Evolutionary conservation across 768 basidiomycete genomes (phyloP).

Genomic region (Pulveroboletus sp.): DNA sequence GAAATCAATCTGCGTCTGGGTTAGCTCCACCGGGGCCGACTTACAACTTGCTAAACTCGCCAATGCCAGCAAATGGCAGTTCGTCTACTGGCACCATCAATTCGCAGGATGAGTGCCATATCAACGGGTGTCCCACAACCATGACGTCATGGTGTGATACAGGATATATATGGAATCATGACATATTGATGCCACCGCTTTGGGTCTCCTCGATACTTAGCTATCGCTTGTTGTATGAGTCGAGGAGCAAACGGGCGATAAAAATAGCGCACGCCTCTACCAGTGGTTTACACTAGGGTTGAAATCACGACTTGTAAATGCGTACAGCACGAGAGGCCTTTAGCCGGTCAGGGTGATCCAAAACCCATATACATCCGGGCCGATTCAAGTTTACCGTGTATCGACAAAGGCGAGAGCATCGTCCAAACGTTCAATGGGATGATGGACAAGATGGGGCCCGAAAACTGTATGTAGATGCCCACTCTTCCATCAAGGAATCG

Average conservation of each 20-base stretch:
- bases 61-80: constrained; percentile 54
- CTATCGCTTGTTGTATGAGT: constrained; percentile 30
- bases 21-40: constrained; percentile 20
- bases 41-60: constrained; percentile 67
- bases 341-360: constrained; percentile 3
- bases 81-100: constrained; percentile 26
- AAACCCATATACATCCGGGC: background rate
- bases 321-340: constrained; percentile 64
- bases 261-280: constrained; percentile 33
- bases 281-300: constrained; percentile 38
- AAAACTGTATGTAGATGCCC: constrained; percentile 42
- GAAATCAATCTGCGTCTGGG: constrained; percentile 46
- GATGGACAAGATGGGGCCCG: constrained; percentile 70
- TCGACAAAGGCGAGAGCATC: constrained; percentile 58
- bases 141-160: constrained; percentile 11
- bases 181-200: constrained; percentile 55
- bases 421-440: constrained; percentile 52
- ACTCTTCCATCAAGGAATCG: constrained; percentile 66
- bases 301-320: constrained; percentile 62
- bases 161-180: background rate
- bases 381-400: constrained; percentile 39
- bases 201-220: constrained; percentile 51
- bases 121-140: constrained; percentile 1
- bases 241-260: background rate
- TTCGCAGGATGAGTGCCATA: constrained; percentile 1